Conservation (phyloP, 345 rosid genomes). For the Bruguiera sexangula region DNA sequence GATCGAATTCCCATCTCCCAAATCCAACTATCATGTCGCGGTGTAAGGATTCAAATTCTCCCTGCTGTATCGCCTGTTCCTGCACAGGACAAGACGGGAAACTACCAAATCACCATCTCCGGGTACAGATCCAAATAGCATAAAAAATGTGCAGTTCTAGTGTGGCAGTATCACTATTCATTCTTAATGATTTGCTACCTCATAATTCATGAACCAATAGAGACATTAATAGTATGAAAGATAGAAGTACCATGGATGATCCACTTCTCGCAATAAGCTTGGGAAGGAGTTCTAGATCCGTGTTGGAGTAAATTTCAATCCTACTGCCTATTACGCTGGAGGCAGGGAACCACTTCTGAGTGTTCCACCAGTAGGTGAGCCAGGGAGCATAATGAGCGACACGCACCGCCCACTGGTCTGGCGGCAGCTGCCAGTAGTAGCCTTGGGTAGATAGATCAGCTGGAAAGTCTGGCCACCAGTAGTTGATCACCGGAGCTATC, state of each 20-base stretch:
- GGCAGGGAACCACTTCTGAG: slow-evolving; percentile 50
- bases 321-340: slow-evolving; percentile 28
- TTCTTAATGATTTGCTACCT: not conserved
- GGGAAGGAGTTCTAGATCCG: slow-evolving; percentile 1
- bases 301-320: not conserved
- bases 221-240: not conserved
- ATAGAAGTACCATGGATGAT: not conserved
- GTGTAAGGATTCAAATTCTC: slow-evolving; percentile 54
- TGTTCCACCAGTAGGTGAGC: slow-evolving; percentile 58
- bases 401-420: slow-evolving; percentile 42
- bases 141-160: too few relatives aligned
- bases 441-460: slow-evolving; percentile 27
- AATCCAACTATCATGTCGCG: slow-evolving; percentile 61
- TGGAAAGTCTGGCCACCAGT: slow-evolving; percentile 62
- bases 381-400: slow-evolving; percentile 46
- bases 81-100: slow-evolving; percentile 1
- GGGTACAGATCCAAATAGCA: too few relatives aligned
- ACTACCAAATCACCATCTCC: too few relatives aligned
- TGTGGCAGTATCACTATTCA: too few relatives aligned
- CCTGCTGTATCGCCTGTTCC: slow-evolving; percentile 50
- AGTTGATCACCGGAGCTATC: slow-evolving; percentile 45
- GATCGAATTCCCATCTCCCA: slow-evolving; percentile 78
- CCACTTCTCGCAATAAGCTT: not conserved
- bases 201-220: not conserved
- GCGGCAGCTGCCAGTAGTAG: slow-evolving; percentile 31